Evolutionary conservation across 768 basidiomycete species (phyloP), one percentile per base, ranked within the genome.

Genomic region (Tulasnella calospora): DNA sequence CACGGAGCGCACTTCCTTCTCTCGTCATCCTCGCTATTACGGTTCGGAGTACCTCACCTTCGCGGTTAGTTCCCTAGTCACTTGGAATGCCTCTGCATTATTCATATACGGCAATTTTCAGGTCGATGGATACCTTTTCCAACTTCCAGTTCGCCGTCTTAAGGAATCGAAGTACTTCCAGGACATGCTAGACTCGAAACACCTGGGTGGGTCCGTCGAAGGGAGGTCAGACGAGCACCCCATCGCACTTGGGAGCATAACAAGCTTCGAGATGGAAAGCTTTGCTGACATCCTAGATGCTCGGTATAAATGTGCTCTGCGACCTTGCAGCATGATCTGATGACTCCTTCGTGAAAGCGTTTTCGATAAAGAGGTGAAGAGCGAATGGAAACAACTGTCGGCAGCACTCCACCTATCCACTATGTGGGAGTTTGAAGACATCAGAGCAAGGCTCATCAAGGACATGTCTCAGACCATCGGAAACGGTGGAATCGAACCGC

Each of bases 381-480:
- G 21, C 9, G 30, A 44, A 10, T 33, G 27, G 44, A 75, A 35
- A 30, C 51, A 35, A 13, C 15, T 73, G 33, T 67, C 57, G 2
- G 76, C 76, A 13, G 47, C 47, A n/a, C 61, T 77, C 17, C 57
- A 77, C n/a, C 76, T 77, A 6, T 67, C 76, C 0, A 77, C 76
- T 0, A 77, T 77, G 76, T 77, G 76, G 76, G 30, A 71, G 23
- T 77, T 70, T 67, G 70, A 77, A 77, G 72, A 40, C 15, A 13
- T 46, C 3, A 38, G 40, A 46, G 33, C 40, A 13, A n/a, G 27
- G 5, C 46, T 73, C 46, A 46, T 41, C 40, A 23, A 73, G 21
- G 46, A 46, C n/a, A 41, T 46, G 46, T 40, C 72, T 44, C 72
- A 15, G 23, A 73, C n/a, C 38, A 73, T 41, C 72, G 8, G 6